Conservation (phyloP, 257 asterid genomes). For the Przewalskia tangutica region DNA sequence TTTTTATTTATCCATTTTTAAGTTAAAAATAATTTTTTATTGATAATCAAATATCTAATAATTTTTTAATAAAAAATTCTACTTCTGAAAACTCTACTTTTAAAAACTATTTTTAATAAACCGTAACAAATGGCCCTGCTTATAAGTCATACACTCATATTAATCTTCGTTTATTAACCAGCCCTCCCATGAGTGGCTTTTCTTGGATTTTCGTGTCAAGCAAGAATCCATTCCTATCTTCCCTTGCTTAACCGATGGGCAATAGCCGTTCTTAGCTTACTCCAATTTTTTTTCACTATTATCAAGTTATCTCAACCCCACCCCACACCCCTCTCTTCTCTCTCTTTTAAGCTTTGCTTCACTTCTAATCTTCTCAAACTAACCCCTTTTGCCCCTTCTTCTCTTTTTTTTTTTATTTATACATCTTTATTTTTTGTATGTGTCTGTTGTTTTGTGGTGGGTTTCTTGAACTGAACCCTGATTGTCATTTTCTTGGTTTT, state of each 20-base stretch:
- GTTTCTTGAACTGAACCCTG: neutral
- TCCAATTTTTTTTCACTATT: neutral
- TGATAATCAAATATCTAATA: too few relatives aligned
- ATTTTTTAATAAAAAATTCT: too few relatives aligned
- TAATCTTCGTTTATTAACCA: too few relatives aligned
- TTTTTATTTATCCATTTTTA: too few relatives aligned
- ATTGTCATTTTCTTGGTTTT: slow-evolving; percentile 8
- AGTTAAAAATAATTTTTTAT: too few relatives aligned
- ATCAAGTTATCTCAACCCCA: neutral
- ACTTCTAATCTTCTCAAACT: slow-evolving; percentile 43
- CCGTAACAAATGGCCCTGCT: too few relatives aligned
- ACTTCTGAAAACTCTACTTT: too few relatives aligned
- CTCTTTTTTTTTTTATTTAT: neutral
- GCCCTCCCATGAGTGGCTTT: neutral
- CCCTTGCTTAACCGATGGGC: slow-evolving; percentile 45
- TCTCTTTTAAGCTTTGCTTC: slow-evolving; percentile 37
- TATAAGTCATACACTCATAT: too few relatives aligned
- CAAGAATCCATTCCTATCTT: slow-evolving; percentile 25
- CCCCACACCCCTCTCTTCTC: slow-evolving; percentile 1
- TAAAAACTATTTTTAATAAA: too few relatives aligned
- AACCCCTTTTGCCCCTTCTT: neutral
- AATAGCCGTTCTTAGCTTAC: slow-evolving; percentile 26
- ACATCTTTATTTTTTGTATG: neutral
- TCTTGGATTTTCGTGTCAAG: slow-evolving; percentile 68
- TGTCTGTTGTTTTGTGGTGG: slow-evolving; percentile 2